Evolutionary conservation across 495 filamentous ascomycete genomes (phyloP).

Genomic region (Annulohypoxylon nitens): DNA sequence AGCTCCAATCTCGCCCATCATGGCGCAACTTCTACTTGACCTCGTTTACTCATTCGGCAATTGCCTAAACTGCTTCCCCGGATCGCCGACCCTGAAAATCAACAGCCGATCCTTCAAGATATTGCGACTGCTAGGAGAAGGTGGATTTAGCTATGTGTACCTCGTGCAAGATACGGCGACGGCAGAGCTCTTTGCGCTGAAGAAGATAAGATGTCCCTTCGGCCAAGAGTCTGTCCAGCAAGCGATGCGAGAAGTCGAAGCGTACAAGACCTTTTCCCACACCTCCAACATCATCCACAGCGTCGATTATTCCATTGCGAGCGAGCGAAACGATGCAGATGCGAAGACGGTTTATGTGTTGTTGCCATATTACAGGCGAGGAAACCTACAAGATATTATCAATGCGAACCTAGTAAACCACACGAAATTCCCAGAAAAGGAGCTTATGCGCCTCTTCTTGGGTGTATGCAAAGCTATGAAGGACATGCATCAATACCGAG

Average conservation of each 20-base stretch:
- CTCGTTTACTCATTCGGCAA: conserved; percentile 89
- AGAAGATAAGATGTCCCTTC: conserved; percentile 98
- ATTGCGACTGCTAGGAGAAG: conserved; percentile 91
- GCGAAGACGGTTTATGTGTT: conserved; percentile 97
- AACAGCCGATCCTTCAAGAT: conserved; percentile 97
- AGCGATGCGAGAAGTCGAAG: conserved; percentile 96
- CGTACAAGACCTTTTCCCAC: conserved; percentile 87
- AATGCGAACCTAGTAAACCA: conserved; percentile 99
- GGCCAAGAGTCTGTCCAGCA: conserved; percentile 94
- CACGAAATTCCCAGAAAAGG: conserved; percentile 84
- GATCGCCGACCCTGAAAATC: conserved; percentile 92
- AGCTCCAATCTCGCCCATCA: conserved; percentile 53
- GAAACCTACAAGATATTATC: conserved; percentile 97
- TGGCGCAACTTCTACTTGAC: conserved; percentile 90
- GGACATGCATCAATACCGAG: conserved; percentile 89
- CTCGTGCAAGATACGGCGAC: conserved; percentile 90
- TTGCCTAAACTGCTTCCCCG: conserved; percentile 95
- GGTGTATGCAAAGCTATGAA: conserved; percentile 90
- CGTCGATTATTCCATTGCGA: conserved; percentile 79
- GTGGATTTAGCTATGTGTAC: conserved; percentile 98
- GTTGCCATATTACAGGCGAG: conserved; percentile 92
- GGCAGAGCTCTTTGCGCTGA: conserved; percentile 89
- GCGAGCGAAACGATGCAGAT: conserved; percentile 70
- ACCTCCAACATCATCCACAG: conserved; percentile 90
- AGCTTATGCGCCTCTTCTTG: conserved; percentile 89